Base-by-base conservation (phyloP, 768 basidiomycete genomes). In the Phaeotremella skinneri region DNA sequence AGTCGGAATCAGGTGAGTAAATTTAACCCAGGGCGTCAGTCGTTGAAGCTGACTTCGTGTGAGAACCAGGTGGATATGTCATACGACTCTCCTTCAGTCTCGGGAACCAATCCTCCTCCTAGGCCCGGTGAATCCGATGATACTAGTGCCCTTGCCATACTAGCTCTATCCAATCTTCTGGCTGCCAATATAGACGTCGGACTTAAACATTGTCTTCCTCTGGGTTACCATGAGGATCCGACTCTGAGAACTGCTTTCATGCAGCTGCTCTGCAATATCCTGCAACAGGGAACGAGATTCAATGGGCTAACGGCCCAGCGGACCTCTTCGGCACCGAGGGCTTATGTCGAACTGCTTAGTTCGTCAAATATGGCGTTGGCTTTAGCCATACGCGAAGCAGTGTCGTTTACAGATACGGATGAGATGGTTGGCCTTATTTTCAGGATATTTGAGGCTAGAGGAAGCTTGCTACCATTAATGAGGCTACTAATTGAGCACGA, bases 401-500 rank as follows among this genome's bases (percentile, higher is more conserved):
- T 90, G 66, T 88, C 90, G 3, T 80, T 85, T 13, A 72, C 74
- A 11, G 90, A 94, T 67, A 85, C 88, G 3, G 91, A 92, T 56
- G 85, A 75, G 26, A 58, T 94, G 79, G 86, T 89, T 48, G 85
- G 87, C 2, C 86, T 94, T 20, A 78, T 97, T 45, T 82, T 96
- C 68, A 89, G 92, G 61, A 79, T 91, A 23, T 92, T 92, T 73
- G 87, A 94, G 73, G 86, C 87, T 5, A 83, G 87, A 11, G 80
- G 85, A 11, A 83, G 85, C 2, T 76, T 93, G 26, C 82, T 91
- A 77, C 80, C 78, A 17, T 79, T 97, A 43, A 81, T 94, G 70
- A 90, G 90, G 73, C 81, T 83, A 16, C 85, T 94, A 82, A 87
- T 96, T 59, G 89, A 91, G 69, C 82, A 86, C 51, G 93, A 97